Percentiles rank a stretch among this genome's conserved stretches.
phyloP scores from a whole-genome alignment of 2,329 filamentous ascomycete genomes.

The Colletotrichum cordylinicola region DNA sequence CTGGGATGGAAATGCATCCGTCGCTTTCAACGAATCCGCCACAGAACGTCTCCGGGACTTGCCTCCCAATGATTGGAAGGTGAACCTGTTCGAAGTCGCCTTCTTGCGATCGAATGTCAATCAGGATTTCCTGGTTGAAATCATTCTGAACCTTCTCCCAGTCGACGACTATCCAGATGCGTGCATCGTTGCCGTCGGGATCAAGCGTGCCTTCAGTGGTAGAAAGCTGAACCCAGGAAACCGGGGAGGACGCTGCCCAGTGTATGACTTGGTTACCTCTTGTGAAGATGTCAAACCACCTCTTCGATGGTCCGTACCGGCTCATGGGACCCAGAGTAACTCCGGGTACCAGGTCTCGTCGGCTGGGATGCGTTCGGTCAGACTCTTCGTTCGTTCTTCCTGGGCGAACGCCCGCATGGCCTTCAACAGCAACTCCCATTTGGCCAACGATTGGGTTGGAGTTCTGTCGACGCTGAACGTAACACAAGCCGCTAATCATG shows the following conservation, averaged over 20 bases:
- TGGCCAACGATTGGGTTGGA: conserved; percentile 49
- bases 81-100: conserved; percentile 42
- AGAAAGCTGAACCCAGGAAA: conserved; percentile 38
- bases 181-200: conserved; percentile 35
- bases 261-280: conserved; percentile 34
- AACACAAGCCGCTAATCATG: conserved; percentile 58
- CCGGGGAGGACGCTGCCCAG: conserved; percentile 34
- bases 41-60: conserved; percentile 34
- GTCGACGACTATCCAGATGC: conserved; percentile 34
- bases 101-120: conserved; percentile 38
- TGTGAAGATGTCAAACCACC: conserved; percentile 41
- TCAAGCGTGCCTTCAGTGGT: conserved; percentile 32
- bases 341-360: conserved; percentile 33
- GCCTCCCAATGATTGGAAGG: conserved; percentile 25
- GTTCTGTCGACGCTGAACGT: conserved; percentile 55
- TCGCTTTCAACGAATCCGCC: conserved; percentile 38
- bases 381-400: conserved; percentile 57
- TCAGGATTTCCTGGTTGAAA: conserved; percentile 46
- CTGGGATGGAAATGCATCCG: conserved; percentile 39
- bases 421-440: conserved; percentile 38
- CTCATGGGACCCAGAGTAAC: conserved; percentile 36
- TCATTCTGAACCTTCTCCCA: conserved; percentile 43
- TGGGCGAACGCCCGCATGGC: conserved; percentile 36
- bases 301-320: conserved; percentile 33
- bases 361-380: conserved; percentile 51